Evolutionary conservation across 116 monocot species (phyloP).

Genomic region (Iris pallida): DNA sequence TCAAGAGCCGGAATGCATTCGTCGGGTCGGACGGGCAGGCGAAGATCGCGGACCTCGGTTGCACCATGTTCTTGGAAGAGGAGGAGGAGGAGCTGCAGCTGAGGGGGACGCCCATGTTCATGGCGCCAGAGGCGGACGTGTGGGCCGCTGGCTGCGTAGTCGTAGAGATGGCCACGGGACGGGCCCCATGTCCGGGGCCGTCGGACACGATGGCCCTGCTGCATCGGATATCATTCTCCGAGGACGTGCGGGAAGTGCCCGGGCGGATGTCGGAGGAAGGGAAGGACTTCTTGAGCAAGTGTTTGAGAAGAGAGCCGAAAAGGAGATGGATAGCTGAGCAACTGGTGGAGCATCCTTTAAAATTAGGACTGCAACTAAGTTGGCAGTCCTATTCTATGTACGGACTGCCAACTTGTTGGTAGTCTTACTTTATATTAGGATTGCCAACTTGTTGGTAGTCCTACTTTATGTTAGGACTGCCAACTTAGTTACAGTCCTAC

Average conservation of each 20-base stretch:
- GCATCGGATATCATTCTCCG: conserved; percentile 15
- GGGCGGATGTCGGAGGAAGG: conserved; percentile 26
- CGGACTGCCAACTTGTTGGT: no score
- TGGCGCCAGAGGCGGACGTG: conserved; percentile 37
- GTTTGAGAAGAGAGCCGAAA: conserved; percentile 21
- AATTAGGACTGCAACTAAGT: no score
- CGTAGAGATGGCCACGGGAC: conserved; percentile 20
- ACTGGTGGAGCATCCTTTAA: conserved; percentile 35
- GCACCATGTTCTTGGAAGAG: neutral
- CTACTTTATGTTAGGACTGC: no score
- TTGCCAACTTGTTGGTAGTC: no score
- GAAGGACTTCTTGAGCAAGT: conserved; percentile 31
- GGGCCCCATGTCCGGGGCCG: conserved; percentile 14
- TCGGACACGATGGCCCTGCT: conserved; percentile 6
- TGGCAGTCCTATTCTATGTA: no score
- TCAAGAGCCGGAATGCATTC: conserved; percentile 8
- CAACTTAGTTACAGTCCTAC: no score
- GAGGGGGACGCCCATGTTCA: conserved; percentile 40
- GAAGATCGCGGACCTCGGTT: conserved; percentile 7
- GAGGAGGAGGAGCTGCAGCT: neutral
- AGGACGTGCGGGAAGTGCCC: conserved; percentile 17
- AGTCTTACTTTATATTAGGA: no score
- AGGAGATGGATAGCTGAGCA: conserved; percentile 24
- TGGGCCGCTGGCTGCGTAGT: conserved; percentile 24
- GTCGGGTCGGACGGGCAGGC: neutral